Percentiles rank a stretch among this genome's conserved stretches.
phyloP scores from a whole-genome alignment of 768 basidiomycete genomes.

The Coprinopsis sp. region DNA sequence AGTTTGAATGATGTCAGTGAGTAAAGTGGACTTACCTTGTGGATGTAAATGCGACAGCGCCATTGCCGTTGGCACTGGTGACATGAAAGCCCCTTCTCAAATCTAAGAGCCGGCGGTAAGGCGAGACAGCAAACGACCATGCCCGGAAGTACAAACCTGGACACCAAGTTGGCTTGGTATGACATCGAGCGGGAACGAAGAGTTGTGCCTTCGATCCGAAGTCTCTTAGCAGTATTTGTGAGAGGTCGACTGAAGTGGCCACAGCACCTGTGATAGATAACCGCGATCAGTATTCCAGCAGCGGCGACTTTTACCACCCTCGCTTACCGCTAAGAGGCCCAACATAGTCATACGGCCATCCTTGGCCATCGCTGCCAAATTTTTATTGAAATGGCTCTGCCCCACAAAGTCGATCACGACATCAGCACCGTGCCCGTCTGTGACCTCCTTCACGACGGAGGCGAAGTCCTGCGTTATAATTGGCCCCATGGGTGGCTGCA shows the following conservation, averaged over 20 bases:
- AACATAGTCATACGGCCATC: constrained; percentile 76
- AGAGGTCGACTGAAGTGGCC: constrained; percentile 51
- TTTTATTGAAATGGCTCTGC: constrained; percentile 66
- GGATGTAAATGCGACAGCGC: constrained; percentile 65
- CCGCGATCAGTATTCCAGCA: no score
- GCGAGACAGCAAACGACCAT: not conserved
- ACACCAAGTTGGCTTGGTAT: constrained; percentile 74
- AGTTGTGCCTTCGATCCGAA: constrained; percentile 86
- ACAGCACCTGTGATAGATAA: constrained; percentile 48
- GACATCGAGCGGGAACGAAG: constrained; percentile 66
- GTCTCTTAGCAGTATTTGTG: constrained; percentile 75
- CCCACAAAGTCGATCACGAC: constrained; percentile 86
- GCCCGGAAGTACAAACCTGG: constrained; percentile 34
- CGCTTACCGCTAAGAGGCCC: constrained; percentile 57
- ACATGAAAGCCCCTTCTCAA: constrained; percentile 55
- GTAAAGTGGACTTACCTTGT: constrained; percentile 47
- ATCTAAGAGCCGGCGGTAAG: constrained; percentile 30
- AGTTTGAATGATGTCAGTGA: not conserved
- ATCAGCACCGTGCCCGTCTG: constrained; percentile 68
- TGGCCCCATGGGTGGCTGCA: constrained; percentile 71
- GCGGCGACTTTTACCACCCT: no score
- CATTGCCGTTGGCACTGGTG: constrained; percentile 50
- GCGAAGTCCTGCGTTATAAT: constrained; percentile 86
- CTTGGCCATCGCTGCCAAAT: constrained; percentile 61
- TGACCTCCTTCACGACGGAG: constrained; percentile 62